Conservation (phyloP, 2,329 filamentous ascomycete species). For the Apiospora kogelbergensis region DNA sequence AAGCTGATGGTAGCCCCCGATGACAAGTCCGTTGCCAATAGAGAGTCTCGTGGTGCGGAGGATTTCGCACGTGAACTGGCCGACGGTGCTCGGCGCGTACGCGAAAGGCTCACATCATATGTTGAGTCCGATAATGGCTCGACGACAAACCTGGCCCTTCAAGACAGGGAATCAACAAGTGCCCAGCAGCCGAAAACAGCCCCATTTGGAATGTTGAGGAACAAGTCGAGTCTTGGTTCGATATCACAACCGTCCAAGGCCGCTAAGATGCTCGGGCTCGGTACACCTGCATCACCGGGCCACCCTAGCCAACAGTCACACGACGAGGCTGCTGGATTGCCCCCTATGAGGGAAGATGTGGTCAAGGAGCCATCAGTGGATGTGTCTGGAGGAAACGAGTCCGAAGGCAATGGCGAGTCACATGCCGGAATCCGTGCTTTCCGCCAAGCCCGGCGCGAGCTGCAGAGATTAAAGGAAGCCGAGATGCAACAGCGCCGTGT, state of each 20-base stretch:
- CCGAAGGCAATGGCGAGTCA: slow-evolving; percentile 27
- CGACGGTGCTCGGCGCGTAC: slow-evolving; percentile 67
- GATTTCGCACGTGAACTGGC: slow-evolving; percentile 75
- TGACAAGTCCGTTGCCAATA: neutral
- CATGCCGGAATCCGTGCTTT: slow-evolving; percentile 57
- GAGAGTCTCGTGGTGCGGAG: slow-evolving; percentile 42
- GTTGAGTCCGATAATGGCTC: slow-evolving; percentile 59
- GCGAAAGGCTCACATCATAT: slow-evolving; percentile 70
- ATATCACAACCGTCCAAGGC: slow-evolving; percentile 56
- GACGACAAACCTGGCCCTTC: neutral
- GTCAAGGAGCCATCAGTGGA: slow-evolving; percentile 11
- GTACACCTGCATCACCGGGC: slow-evolving; percentile 36
- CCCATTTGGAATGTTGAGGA: slow-evolving; percentile 62
- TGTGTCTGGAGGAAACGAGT: slow-evolving; percentile 17
- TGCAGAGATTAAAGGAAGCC: slow-evolving; percentile 55
- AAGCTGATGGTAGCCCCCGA: neutral
- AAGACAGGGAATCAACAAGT: neutral
- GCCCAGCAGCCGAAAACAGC: slow-evolving; percentile 43
- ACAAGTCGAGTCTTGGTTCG: slow-evolving; percentile 68
- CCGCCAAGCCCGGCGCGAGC: slow-evolving; percentile 55
- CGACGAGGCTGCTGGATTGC: slow-evolving; percentile 1
- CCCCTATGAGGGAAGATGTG: slow-evolving; percentile 16
- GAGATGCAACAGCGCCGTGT: slow-evolving; percentile 47
- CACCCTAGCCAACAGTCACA: slow-evolving; percentile 11
- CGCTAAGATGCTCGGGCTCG: slow-evolving; percentile 62